A percentile compares a stretch with the other conserved stretches of the same genome.
These are phyloP conservation scores for Boletus fagicola DNA, from an alignment of 768 basidiomycete genomes.

Conservation along the genomic window DNA sequence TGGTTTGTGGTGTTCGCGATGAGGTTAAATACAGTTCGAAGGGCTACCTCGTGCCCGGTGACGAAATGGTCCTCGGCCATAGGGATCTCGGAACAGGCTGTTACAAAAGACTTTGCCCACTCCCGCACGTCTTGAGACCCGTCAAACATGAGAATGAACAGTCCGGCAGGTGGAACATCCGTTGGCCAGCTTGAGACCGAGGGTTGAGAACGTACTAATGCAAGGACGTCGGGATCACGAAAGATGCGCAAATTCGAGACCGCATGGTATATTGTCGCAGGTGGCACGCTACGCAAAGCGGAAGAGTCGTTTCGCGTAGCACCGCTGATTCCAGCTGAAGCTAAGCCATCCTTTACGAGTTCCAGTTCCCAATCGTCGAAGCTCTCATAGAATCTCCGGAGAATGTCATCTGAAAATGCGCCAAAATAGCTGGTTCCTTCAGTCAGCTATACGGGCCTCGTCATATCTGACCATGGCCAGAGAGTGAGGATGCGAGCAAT, in stretches of 20 bases:
- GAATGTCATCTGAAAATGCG: slow-evolving; percentile 51
- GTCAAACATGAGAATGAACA: slow-evolving; percentile 58
- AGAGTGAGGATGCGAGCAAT: slow-evolving; percentile 8
- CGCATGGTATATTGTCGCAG: slow-evolving; percentile 59
- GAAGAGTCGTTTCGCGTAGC: slow-evolving; percentile 11
- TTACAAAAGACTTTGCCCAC: slow-evolving; percentile 56
- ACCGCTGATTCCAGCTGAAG: slow-evolving; percentile 27
- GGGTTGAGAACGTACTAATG: slow-evolving; percentile 27
- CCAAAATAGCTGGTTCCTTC: slow-evolving; percentile 63
- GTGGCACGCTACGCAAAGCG: slow-evolving; percentile 42
- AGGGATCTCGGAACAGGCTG: slow-evolving; percentile 39
- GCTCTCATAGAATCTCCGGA: slow-evolving; percentile 56
- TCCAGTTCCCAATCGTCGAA: slow-evolving; percentile 68
- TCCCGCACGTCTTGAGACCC: slow-evolving; percentile 47
- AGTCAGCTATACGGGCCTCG: slow-evolving; percentile 13
- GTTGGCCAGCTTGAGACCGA: slow-evolving; percentile 49
- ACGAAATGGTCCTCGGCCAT: slow-evolving; percentile 49
- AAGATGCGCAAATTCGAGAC: slow-evolving; percentile 61
- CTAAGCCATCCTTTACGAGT: slow-evolving; percentile 49
- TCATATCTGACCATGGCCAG: slow-evolving; percentile 3
- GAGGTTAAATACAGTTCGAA: slow-evolving; percentile 39
- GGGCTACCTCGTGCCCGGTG: slow-evolving; percentile 44
- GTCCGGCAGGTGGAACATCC: slow-evolving; percentile 56
- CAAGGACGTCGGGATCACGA: slow-evolving; percentile 47
- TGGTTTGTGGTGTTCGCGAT: slow-evolving; percentile 16